Conservation (phyloP, 805 yeast genomes). For the Candida ovalis region DNA sequence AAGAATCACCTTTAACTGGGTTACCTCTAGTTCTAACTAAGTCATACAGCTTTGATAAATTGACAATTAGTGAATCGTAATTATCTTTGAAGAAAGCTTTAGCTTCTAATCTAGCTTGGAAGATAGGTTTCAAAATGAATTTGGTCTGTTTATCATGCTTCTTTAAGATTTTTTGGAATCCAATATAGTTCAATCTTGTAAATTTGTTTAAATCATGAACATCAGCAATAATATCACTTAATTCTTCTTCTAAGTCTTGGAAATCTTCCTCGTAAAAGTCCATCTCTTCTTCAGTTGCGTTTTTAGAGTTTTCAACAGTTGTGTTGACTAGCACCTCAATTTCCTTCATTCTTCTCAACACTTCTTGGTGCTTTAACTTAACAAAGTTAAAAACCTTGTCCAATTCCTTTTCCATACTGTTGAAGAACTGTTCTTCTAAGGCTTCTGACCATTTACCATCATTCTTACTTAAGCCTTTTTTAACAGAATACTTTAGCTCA, state of each 20-base stretch:
- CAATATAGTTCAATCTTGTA: conserved; percentile 90
- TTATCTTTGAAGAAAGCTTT: conserved; percentile 96
- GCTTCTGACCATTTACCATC: conserved; percentile 69
- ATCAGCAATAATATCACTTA: conserved; percentile 89
- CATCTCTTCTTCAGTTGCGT: conserved; percentile 34
- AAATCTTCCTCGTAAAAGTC: conserved; percentile 57
- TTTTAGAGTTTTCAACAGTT: conserved; percentile 43
- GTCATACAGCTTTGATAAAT: conserved; percentile 84
- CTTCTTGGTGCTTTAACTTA: conserved; percentile 81
- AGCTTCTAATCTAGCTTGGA: conserved; percentile 86
- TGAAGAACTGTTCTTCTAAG: conserved; percentile 78
- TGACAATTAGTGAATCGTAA: conserved; percentile 84
- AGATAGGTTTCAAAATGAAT: conserved; percentile 81
- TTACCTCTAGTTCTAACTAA: conserved; percentile 93
- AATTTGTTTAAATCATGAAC: conserved; percentile 96
- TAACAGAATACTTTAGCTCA: conserved; percentile 78
- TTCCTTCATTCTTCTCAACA: conserved; percentile 78
- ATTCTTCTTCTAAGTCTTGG: conserved; percentile 69
- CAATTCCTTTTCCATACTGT: conserved; percentile 71
- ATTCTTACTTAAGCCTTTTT: conserved; percentile 55
- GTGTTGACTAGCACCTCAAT: conserved; percentile 68
- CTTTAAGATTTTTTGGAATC: conserved; percentile 93
- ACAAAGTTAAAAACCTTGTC: conserved; percentile 93
- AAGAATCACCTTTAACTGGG: conserved; percentile 89
- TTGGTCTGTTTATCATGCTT: conserved; percentile 91